A percentile compares a stretch with the other conserved stretches of the same genome.
phyloP scores from a whole-genome alignment of 2,329 filamentous ascomycete species.

The Leptodontidium sp. region DNA sequence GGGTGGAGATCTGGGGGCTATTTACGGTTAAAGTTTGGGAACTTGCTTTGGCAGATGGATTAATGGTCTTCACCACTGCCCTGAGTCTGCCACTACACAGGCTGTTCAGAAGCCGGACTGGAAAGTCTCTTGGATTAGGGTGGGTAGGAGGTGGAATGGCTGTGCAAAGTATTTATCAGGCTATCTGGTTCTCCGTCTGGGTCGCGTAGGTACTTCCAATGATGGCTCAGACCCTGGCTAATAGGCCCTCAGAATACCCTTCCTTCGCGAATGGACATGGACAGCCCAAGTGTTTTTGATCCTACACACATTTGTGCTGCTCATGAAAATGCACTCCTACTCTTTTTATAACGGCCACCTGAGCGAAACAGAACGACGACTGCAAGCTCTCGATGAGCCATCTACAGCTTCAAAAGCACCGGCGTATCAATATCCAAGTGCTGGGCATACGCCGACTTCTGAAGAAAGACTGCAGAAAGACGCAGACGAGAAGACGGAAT shows the following conservation, averaged over 20 bases:
- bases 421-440: conserved; percentile 76
- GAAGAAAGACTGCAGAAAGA: conserved; percentile 43
- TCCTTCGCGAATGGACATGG: conserved; percentile 91
- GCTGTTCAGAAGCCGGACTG: conserved; percentile 62
- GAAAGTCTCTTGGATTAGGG: conserved; percentile 62
- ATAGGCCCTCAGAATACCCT: conserved; percentile 68
- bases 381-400: conserved; percentile 81
- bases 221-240: conserved; percentile 34
- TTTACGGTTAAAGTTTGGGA: conserved; percentile 92
- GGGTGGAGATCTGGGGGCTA: conserved; percentile 85
- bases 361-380: conserved; percentile 82
- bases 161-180: conserved; percentile 84
- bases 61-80: conserved; percentile 82
- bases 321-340: conserved; percentile 99
- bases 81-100: conserved; percentile 78
- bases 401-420: conserved; percentile 72
- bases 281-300: conserved; percentile 96
- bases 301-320: conserved; percentile 86
- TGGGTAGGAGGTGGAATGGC: conserved; percentile 83
- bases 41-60: conserved; percentile 80
- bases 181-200: conserved; percentile 83
- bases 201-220: conserved; percentile 60
- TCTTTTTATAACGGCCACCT: conserved; percentile 98
- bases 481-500: conserved; percentile 53
- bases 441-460: conserved; percentile 37